Evolutionary conservation across 768 basidiomycete genomes (phyloP).

Genomic region (Suillus cothurnatus): DNA sequence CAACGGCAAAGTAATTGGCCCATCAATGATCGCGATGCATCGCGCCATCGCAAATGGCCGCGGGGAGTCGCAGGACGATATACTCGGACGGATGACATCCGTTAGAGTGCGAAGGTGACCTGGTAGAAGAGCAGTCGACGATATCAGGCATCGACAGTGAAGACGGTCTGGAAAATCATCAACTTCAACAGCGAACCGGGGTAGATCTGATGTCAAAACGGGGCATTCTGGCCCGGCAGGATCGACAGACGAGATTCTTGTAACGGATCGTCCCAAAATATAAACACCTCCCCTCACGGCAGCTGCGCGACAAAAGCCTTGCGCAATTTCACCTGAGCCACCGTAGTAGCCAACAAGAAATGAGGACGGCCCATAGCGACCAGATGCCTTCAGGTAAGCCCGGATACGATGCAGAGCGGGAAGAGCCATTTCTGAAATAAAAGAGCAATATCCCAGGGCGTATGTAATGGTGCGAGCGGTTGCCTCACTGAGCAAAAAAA

Average conservation of each 20-base stretch:
- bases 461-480: slow-evolving; percentile 68
- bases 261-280: slow-evolving; percentile 56
- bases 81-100: slow-evolving; percentile 18
- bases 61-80: background rate
- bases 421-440: slow-evolving; percentile 61
- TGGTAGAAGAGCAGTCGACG: slow-evolving; percentile 44
- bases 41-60: slow-evolving; percentile 38
- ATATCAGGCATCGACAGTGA: slow-evolving; percentile 55
- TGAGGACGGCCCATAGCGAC: slow-evolving; percentile 84
- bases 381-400: slow-evolving; percentile 73
- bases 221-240: slow-evolving; percentile 24
- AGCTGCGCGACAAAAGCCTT: slow-evolving; percentile 86
- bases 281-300: slow-evolving; percentile 82
- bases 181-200: slow-evolving; percentile 48
- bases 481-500: slow-evolving; percentile 62
- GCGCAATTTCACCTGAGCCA: slow-evolving; percentile 87
- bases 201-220: slow-evolving; percentile 6
- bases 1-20: slow-evolving; percentile 34
- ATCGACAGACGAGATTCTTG: slow-evolving; percentile 33
- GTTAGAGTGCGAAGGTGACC: slow-evolving; percentile 24
- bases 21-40: slow-evolving; percentile 54
- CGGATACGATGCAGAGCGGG: slow-evolving; percentile 71
- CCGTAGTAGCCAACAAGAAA: slow-evolving; percentile 97
- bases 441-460: slow-evolving; percentile 73
- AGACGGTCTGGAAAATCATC: slow-evolving; percentile 64